A percentile compares a stretch with the other conserved stretches of the same genome.
Conservation (phyloP, 257 asterid species). For the Gentiana macrophylla region DNA sequence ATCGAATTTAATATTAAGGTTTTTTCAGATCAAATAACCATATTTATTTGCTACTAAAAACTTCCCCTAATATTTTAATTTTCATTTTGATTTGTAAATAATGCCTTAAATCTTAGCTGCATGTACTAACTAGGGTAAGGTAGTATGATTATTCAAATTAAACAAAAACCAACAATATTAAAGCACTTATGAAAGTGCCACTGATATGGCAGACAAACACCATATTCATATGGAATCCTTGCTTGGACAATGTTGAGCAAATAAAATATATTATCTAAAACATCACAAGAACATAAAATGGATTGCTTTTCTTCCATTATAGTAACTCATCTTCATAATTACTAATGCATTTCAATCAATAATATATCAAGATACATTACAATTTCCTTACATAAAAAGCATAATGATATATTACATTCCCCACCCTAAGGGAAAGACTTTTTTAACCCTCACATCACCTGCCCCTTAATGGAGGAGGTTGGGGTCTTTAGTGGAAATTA, state of each 20-base stretch:
- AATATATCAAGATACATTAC: conserved; percentile 49
- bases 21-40: too few species aligned
- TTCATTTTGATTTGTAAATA: too few species aligned
- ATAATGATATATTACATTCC: conserved; percentile 25
- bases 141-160: too few species aligned
- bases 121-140: too few species aligned
- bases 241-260: conserved; percentile 13
- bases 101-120: too few species aligned
- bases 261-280: not conserved
- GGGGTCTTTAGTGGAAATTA: conserved; percentile 6
- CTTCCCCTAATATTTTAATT: too few species aligned
- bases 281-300: conserved; percentile 6
- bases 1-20: too few species aligned
- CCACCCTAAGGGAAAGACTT: conserved; percentile 42
- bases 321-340: conserved; percentile 40
- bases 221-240: conserved; percentile 40
- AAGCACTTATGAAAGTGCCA: conserved; percentile 3
- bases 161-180: too few species aligned
- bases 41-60: too few species aligned
- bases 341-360: conserved; percentile 37
- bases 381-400: conserved; percentile 17
- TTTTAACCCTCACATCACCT: conserved; percentile 29
- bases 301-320: conserved; percentile 33
- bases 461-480: conserved; percentile 25
- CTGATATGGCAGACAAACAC: conserved; percentile 53